phyloP scores from a whole-genome alignment of 2,329 filamentous ascomycete genomes.

The Arthroderma sp. region DNA sequence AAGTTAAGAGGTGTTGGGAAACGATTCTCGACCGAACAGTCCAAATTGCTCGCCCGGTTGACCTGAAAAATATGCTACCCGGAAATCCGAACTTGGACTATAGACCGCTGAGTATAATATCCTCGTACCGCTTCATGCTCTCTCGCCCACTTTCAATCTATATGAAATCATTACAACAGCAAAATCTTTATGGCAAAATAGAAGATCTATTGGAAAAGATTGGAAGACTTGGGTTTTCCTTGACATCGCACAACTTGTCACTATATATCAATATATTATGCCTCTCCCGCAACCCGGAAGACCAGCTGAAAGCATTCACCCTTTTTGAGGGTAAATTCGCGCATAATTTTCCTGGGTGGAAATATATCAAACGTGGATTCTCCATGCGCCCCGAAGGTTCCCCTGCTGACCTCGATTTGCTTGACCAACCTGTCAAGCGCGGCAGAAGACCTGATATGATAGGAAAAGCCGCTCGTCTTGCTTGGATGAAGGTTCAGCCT shows the following conservation, averaged over 20 bases:
- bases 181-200: constrained; percentile 42
- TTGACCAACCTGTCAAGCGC: constrained; percentile 17
- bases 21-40: constrained; percentile 43
- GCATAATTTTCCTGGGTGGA: constrained; percentile 65
- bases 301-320: constrained; percentile 48
- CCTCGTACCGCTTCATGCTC: constrained; percentile 36
- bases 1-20: constrained; percentile 55
- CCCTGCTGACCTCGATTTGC: constrained; percentile 18
- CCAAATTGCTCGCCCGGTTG: constrained; percentile 24
- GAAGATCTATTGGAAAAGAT: constrained; percentile 42
- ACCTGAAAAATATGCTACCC: constrained; percentile 1
- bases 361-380: constrained; percentile 21
- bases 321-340: constrained; percentile 69
- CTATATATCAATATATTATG: constrained; percentile 57
- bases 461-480: constrained; percentile 19
- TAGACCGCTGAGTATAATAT: constrained; percentile 16
- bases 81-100: neutral
- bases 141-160: constrained; percentile 37
- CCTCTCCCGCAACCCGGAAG: constrained; percentile 42
- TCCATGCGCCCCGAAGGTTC: constrained; percentile 18
- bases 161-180: constrained; percentile 38
- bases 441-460: constrained; percentile 16
- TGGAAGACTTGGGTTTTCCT: constrained; percentile 51
- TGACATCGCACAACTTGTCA: constrained; percentile 74
- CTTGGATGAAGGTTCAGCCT: constrained; percentile 26